Conservation (phyloP, 2,329 filamentous ascomycete species). For the Botryotinia convoluta region DNA sequence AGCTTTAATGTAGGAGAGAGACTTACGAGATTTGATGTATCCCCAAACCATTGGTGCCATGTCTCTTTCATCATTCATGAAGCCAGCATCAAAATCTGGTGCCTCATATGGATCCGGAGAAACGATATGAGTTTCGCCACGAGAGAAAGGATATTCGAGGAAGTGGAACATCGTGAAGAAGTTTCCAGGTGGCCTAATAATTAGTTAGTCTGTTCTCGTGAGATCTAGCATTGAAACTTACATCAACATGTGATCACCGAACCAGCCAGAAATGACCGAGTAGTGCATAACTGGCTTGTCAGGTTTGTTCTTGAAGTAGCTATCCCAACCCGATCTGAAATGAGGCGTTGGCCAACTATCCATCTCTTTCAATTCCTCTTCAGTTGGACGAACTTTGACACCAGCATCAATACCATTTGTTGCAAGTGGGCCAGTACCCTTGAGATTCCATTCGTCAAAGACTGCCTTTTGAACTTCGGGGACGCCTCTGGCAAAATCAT, state of each 20-base stretch:
- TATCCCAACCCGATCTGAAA: conserved; percentile 73
- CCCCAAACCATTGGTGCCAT: conserved; percentile 84
- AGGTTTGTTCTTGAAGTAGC: conserved; percentile 80
- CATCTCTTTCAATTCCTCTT: conserved; percentile 53
- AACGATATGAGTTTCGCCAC: conserved; percentile 60
- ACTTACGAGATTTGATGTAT: conserved; percentile 51
- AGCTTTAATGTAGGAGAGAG: conserved; percentile 47
- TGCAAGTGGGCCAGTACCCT: conserved; percentile 61
- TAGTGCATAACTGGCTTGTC: conserved; percentile 90
- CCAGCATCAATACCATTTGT: conserved; percentile 45
- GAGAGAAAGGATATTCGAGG: conserved; percentile 59
- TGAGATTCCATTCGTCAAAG: conserved; percentile 74
- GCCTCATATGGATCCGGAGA: conserved; percentile 63
- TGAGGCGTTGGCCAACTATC: conserved; percentile 67
- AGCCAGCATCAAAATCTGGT: conserved; percentile 76
- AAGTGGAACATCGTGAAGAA: conserved; percentile 55
- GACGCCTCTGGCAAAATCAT: conserved; percentile 74
- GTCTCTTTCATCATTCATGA: conserved; percentile 83
- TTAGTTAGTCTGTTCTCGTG: conserved; percentile 42
- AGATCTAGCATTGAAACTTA: conserved; percentile 33
- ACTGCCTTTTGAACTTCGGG: conserved; percentile 69
- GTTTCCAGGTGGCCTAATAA: conserved; percentile 43
- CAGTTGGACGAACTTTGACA: conserved; percentile 55
- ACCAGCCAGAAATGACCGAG: conserved; percentile 66
- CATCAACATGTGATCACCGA: conserved; percentile 60